Conservation (phyloP, 345 rosid species). For the Isatis tinctoria region DNA sequence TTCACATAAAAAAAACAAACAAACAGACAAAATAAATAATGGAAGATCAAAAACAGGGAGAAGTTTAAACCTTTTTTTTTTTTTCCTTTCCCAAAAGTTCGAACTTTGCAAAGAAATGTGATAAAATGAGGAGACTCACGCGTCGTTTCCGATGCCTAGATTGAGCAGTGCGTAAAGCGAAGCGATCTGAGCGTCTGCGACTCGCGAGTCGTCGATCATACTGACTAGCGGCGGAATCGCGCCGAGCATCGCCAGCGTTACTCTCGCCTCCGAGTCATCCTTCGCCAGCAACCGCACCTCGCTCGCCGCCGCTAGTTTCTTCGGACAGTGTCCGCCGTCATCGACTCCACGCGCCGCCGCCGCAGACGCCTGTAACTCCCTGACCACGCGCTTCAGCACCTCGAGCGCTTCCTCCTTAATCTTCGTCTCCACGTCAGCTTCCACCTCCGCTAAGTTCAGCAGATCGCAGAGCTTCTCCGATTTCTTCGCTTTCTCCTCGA, state of each 20-base stretch:
- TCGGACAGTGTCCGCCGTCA: conserved; percentile 2
- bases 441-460: conserved; percentile 66
- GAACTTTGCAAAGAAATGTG: not conserved
- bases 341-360: conserved; percentile 36
- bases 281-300: conserved; percentile 64
- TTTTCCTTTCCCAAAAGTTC: not conserved
- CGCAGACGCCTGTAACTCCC: conserved; percentile 42
- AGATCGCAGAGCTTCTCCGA: conserved; percentile 88
- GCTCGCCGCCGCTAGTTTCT: conserved; percentile 47
- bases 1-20: not conserved
- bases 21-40: not conserved
- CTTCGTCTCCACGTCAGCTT: conserved; percentile 57
- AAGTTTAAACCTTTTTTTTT: not conserved
- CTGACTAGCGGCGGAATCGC: conserved; percentile 89
- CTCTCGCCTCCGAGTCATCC: conserved; percentile 67
- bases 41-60: not conserved
- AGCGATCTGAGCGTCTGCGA: conserved; percentile 52
- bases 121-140: conserved; percentile 39
- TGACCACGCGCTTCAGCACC: conserved; percentile 61
- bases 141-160: conserved; percentile 87
- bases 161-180: conserved; percentile 87
- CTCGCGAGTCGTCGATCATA: conserved; percentile 58
- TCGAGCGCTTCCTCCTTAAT: conserved; percentile 71
- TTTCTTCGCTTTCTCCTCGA: conserved; percentile 31
- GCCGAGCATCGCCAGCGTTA: conserved; percentile 85